Base-by-base conservation (phyloP, 345 rosid genomes). In the Salix dunnii region DNA sequence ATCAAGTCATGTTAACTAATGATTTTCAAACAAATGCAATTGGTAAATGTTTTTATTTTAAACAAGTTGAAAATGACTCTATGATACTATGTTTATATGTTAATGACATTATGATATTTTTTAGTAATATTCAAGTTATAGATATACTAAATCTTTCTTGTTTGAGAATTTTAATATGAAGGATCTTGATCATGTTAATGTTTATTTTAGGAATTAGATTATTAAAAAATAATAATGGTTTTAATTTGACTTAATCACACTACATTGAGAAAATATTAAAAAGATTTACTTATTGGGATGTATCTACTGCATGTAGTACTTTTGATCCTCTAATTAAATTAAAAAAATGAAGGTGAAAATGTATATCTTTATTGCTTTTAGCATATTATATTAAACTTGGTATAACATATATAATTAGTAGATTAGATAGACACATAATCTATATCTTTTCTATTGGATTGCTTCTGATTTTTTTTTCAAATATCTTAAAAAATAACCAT, bases 251-350 rank as follows among this genome's bases (percentile, higher is more conserved):
- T 35, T 13, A 55, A 60, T 53, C 73, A 6, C 35, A 38, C 40
- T 76, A 76, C 23, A 14, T 76, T 17, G 68, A 76, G 17, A 76
- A 76, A 58, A n/a, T 36, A 6, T 20, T 36, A 5, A 23, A 27
- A 30, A 67, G 7, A 2, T 72, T 53, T 36, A n/a, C 35, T 31
- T 17, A 72, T 3, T 30, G 18, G 58, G 51, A 72, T 23, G 5
- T 21, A 11, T 5, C 18, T 1, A n/a, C 11, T n/a, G 27, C 23
- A 5, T 25, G 38, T 14, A 49, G 6, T 6, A 8, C 36, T 16
- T 7, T 9, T 21, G n/a, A 60, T 60, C 2, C 35, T 10, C 8
- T 13, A 20, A 4, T 6, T 21, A 8, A 58, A 20, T 8, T 58
- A 6, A 2, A 62, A 63, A 31, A 23, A 30, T 30, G 31, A 18